A percentile compares a stretch with the other conserved stretches of the same genome.
Evolutionary conservation across 2,329 filamentous ascomycete species (phyloP).

Genomic region (Beauveria sp.): DNA sequence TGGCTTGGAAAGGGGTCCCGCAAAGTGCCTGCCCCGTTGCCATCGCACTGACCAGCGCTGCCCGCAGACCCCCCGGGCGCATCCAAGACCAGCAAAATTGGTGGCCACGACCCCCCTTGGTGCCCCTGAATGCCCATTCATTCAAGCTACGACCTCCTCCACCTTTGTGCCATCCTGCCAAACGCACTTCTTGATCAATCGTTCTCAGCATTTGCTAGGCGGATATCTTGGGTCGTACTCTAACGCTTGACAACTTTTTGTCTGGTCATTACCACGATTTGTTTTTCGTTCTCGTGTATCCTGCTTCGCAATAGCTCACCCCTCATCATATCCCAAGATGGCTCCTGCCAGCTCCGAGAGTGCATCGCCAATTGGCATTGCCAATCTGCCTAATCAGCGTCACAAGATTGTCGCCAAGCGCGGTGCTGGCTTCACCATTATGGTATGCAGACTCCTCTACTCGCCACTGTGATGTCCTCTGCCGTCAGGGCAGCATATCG

Average conservation of each 20-base stretch:
- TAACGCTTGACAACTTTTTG: slow-evolving; percentile 5
- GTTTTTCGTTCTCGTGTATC: neutral
- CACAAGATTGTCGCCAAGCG: slow-evolving; percentile 73
- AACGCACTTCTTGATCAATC: slow-evolving; percentile 12
- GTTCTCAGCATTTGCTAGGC: slow-evolving; percentile 10
- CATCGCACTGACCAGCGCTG: slow-evolving; percentile 13
- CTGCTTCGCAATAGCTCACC: slow-evolving; percentile 8
- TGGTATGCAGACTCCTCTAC: slow-evolving; percentile 53
- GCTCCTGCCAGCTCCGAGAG: slow-evolving; percentile 50
- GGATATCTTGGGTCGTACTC: slow-evolving; percentile 7
- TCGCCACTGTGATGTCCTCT: neutral
- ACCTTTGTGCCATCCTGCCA: slow-evolving; percentile 11
- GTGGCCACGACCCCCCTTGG: slow-evolving; percentile 12
- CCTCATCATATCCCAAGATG: slow-evolving; percentile 35
- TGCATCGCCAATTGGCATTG: slow-evolving; percentile 64
- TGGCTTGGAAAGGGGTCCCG: slow-evolving; percentile 13
- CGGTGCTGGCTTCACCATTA: slow-evolving; percentile 97
- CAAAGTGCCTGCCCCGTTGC: slow-evolving; percentile 11
- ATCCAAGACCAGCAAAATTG: slow-evolving; percentile 14
- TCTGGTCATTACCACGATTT: neutral
- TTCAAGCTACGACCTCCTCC: slow-evolving; percentile 12
- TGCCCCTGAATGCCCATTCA: slow-evolving; percentile 12
- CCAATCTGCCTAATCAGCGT: slow-evolving; percentile 66
- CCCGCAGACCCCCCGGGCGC: slow-evolving; percentile 11
- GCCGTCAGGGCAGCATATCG: neutral